Conservation (phyloP, 73 alveolate species). For the Urostyla sp. region DNA sequence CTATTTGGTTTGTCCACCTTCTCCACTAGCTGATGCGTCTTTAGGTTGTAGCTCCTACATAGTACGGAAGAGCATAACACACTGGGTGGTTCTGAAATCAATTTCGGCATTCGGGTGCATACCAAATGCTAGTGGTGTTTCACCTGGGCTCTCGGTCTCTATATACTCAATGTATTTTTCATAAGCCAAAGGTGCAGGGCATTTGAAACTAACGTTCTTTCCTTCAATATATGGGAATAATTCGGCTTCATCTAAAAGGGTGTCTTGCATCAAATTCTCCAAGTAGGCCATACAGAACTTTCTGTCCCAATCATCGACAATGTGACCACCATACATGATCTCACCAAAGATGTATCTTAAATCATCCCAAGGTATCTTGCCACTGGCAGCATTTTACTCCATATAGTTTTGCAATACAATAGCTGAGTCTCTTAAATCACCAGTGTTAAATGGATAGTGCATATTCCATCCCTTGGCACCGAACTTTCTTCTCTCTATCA, state of each 20-base stretch:
- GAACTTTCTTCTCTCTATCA: constrained; percentile 99
- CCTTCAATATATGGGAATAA: constrained; percentile 99
- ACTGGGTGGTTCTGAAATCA: constrained; percentile 97
- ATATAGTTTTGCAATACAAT: constrained; percentile 95
- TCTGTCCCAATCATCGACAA: constrained; percentile 99
- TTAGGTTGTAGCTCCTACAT: constrained; percentile 95
- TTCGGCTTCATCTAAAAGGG: constrained; percentile 99
- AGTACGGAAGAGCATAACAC: constrained; percentile 90
- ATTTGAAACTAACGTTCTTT: constrained; percentile 92
- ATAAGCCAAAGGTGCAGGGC: constrained; percentile 93
- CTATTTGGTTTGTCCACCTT: constrained; percentile 87
- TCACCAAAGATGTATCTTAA: constrained; percentile 99
- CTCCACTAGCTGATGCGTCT: constrained; percentile 92
- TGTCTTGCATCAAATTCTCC: constrained; percentile 97
- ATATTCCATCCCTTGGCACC: constrained; percentile 99
- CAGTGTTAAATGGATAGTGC: constrained; percentile 99
- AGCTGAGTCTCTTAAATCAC: constrained; percentile 99
- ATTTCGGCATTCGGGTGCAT: constrained; percentile 99
- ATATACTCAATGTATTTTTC: constrained; percentile 96
- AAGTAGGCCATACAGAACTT: constrained; percentile 96
- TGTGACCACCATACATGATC: constrained; percentile 99
- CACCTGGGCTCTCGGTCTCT: constrained; percentile 96
- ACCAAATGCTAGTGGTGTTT: constrained; percentile 99
- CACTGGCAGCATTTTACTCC: constrained; percentile 93
- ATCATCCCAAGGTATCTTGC: constrained; percentile 99